A percentile compares a stretch with the other conserved stretches of the same genome.
Conservation (phyloP, 2,329 filamentous ascomycete genomes). For the Xylogone sp. region DNA sequence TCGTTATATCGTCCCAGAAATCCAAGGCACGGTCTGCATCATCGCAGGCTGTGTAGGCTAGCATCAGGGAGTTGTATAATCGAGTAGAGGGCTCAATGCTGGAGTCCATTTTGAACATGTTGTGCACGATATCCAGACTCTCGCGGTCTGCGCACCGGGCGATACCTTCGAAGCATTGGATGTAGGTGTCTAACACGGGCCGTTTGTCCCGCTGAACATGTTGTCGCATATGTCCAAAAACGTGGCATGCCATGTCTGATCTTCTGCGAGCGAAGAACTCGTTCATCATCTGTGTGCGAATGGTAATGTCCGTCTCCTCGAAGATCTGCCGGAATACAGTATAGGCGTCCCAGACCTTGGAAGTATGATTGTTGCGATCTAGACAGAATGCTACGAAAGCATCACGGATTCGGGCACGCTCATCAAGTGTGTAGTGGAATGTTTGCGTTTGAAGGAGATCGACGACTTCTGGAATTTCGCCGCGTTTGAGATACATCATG, state of each 20-base stretch:
- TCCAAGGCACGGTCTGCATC: conserved; percentile 64
- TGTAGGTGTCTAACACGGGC: conserved; percentile 72
- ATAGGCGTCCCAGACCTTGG: conserved; percentile 62
- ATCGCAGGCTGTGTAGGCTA: conserved; percentile 72
- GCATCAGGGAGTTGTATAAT: conserved; percentile 81
- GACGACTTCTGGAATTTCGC: conserved; percentile 74
- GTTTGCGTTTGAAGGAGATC: conserved; percentile 77
- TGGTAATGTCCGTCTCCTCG: conserved; percentile 59
- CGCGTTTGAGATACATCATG: conserved; percentile 67
- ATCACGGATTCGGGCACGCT: conserved; percentile 63
- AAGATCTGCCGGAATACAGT: conserved; percentile 63
- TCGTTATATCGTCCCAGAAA: conserved; percentile 82
- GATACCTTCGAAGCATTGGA: conserved; percentile 73
- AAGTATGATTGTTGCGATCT: conserved; percentile 57
- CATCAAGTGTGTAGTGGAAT: conserved; percentile 64
- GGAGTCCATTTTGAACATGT: conserved; percentile 93
- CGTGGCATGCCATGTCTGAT: conserved; percentile 78
- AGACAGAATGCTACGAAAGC: conserved; percentile 66
- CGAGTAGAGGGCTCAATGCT: conserved; percentile 71
- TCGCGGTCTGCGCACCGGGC: conserved; percentile 56
- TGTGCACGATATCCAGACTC: conserved; percentile 73
- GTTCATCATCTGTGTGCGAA: conserved; percentile 72
- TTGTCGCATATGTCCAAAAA: conserved; percentile 93
- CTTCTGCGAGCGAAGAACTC: conserved; percentile 74
- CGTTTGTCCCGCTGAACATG: conserved; percentile 59